Evolutionary conservation across 2,329 filamentous ascomycete genomes (phyloP).

Genomic region (Dactylella cylindrospora): DNA sequence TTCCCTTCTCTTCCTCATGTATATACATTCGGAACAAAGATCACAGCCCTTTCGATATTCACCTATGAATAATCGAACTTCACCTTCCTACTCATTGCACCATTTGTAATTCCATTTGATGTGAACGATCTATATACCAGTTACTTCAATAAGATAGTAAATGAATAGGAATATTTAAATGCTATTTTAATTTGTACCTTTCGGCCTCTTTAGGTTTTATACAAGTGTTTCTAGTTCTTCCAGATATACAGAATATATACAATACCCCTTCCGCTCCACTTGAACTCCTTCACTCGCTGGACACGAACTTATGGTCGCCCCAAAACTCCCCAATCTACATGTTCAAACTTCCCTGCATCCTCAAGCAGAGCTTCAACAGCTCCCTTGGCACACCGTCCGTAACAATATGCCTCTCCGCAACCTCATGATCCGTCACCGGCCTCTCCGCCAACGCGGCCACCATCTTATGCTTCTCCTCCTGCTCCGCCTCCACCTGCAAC

Average conservation of each 20-base stretch:
- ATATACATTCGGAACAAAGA: too few species aligned
- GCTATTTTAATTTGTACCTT: too few species aligned
- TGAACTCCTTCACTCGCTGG: too few species aligned
- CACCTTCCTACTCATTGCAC: too few species aligned
- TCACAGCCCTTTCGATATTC: too few species aligned
- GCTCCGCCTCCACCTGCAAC: conserved; percentile 3
- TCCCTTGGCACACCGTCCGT: conserved; percentile 46
- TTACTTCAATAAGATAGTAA: too few species aligned
- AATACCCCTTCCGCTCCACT: neutral
- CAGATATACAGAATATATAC: conserved; percentile 32
- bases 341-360: conserved; percentile 43
- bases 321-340: conserved; percentile 3
- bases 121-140: too few species aligned
- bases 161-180: too few species aligned
- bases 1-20: conserved; percentile 9
- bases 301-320: too few species aligned
- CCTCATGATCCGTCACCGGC: conserved; percentile 32
- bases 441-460: conserved; percentile 13
- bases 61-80: too few species aligned
- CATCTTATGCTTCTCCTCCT: conserved; percentile 23
- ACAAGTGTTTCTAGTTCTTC: conserved; percentile 4
- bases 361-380: conserved; percentile 45
- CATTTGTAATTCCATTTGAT: too few species aligned
- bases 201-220: too few species aligned
- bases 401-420: conserved; percentile 45